Percentiles rank a stretch among this genome's conserved stretches.
Conservation (phyloP, 768 basidiomycete genomes). For the Mycena haematopus region DNA sequence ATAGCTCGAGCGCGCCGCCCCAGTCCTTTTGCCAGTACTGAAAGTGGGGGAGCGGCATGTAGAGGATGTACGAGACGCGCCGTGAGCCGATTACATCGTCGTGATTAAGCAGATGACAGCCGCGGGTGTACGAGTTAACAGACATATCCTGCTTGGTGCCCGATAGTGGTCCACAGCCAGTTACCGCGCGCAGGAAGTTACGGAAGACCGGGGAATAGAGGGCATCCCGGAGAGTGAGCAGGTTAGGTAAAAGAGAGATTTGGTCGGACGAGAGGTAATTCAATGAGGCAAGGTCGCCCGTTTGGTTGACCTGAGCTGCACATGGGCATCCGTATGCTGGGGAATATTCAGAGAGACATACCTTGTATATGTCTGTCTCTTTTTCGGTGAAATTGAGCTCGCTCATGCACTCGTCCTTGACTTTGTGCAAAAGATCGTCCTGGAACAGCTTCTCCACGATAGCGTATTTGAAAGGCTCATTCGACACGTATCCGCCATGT, state of each 20-base stretch:
- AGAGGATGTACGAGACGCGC: slow-evolving; percentile 94
- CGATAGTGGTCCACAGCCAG: slow-evolving; percentile 91
- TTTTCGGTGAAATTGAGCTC: slow-evolving; percentile 89
- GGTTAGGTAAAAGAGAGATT: slow-evolving; percentile 77
- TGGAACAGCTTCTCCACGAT: slow-evolving; percentile 84
- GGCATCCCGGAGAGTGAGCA: slow-evolving; percentile 85
- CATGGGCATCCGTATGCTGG: slow-evolving; percentile 9
- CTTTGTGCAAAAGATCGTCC: slow-evolving; percentile 78
- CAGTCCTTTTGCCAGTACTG: slow-evolving; percentile 86
- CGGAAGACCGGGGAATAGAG: slow-evolving; percentile 90
- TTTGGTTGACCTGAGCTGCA: slow-evolving; percentile 83
- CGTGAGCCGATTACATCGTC: slow-evolving; percentile 98
- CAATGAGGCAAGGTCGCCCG: slow-evolving; percentile 93
- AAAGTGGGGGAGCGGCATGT: slow-evolving; percentile 83
- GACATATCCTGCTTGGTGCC: slow-evolving; percentile 95
- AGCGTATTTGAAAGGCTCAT: slow-evolving; percentile 82
- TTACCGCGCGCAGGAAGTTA: slow-evolving; percentile 81
- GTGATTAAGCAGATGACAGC: slow-evolving; percentile 95
- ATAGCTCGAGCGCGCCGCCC: slow-evolving; percentile 95
- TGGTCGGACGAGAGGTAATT: slow-evolving; percentile 83
- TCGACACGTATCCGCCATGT: slow-evolving; percentile 59
- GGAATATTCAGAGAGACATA: slow-evolving; percentile 12
- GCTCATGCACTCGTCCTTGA: slow-evolving; percentile 82
- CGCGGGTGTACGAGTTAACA: slow-evolving; percentile 88
- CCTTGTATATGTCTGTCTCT: slow-evolving; percentile 99